These are phyloP conservation scores for Acacia confusa DNA, from an alignment of 306 rosid genomes.

Conservation along the genomic window DNA sequence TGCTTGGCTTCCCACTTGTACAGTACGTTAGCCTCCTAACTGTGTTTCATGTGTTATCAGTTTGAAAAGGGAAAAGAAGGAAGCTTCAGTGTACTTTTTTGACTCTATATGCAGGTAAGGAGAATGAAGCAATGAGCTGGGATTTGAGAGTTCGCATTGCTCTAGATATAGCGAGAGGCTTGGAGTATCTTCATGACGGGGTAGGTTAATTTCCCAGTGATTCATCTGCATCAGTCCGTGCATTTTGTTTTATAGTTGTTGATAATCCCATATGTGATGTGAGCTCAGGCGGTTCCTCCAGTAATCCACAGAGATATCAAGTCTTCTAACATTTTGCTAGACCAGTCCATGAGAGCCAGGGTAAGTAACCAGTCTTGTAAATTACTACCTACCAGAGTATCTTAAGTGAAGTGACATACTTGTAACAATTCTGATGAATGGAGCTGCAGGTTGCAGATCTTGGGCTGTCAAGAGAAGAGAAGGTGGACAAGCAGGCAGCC, in stretches of 20 bases:
- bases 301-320: constrained; percentile 94
- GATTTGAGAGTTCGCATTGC: constrained; percentile 84
- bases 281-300: constrained; percentile 90
- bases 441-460: constrained; percentile 84
- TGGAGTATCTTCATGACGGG: constrained; percentile 99
- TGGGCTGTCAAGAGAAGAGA: constrained; percentile 97
- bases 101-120: constrained; percentile 50
- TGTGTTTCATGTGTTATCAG: neutral
- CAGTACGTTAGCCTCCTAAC: constrained; percentile 51
- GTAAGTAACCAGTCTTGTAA: constrained; percentile 39
- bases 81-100: neutral
- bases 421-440: neutral
- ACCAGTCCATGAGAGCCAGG: constrained; percentile 92
- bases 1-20: constrained; percentile 93
- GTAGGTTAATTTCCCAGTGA: constrained; percentile 44
- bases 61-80: neutral
- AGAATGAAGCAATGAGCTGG: constrained; percentile 71
- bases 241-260: constrained; percentile 4
- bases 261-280: constrained; percentile 1
- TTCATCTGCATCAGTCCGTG: neutral
- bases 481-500: constrained; percentile 81
- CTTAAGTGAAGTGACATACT: neutral
- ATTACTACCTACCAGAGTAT: neutral
- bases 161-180: constrained; percentile 89
- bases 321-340: constrained; percentile 85